These are phyloP conservation scores for Magnolia changhungtana DNA, from an alignment of 164 flowering plant species.

Conservation along the genomic window DNA sequence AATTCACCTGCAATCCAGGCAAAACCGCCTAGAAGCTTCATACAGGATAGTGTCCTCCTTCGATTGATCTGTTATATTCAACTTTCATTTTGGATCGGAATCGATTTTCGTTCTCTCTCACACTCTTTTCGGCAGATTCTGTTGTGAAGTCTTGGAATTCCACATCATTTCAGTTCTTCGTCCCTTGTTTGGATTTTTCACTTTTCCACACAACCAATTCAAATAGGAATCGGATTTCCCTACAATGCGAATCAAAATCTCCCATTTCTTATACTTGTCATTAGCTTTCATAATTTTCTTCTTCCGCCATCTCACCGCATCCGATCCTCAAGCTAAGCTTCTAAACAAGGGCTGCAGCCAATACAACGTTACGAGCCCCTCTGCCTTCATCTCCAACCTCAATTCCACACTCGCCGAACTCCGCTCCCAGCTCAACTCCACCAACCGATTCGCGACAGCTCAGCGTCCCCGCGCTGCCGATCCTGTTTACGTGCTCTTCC, in stretches of 20 bases:
- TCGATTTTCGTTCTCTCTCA: too few species aligned
- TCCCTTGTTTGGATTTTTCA: too few species aligned
- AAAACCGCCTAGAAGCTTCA: too few species aligned
- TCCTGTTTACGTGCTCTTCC: slow-evolving; percentile 38
- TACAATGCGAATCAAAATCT: neutral
- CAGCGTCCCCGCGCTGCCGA: slow-evolving; percentile 22
- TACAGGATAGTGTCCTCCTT: too few species aligned
- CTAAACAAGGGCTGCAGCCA: slow-evolving; percentile 23
- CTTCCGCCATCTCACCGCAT: neutral
- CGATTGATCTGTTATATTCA: too few species aligned
- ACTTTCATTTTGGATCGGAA: neutral
- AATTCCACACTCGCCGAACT: slow-evolving; percentile 13
- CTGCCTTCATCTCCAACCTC: slow-evolving; percentile 11
- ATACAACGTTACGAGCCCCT: slow-evolving; percentile 16
- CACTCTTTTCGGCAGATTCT: too few species aligned
- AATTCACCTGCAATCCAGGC: too few species aligned
- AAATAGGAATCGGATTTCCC: neutral
- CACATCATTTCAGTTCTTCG: too few species aligned
- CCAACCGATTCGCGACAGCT: slow-evolving; percentile 32
- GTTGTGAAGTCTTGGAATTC: too few species aligned
- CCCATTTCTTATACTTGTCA: neutral
- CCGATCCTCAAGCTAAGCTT: slow-evolving; percentile 16
- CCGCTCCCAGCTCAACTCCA: slow-evolving; percentile 1
- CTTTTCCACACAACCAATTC: neutral
- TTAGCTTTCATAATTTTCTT: neutral